These are phyloP conservation scores for Penicillium chermesinum DNA, from an alignment of 495 filamentous ascomycete species.

Conservation along the genomic window DNA sequence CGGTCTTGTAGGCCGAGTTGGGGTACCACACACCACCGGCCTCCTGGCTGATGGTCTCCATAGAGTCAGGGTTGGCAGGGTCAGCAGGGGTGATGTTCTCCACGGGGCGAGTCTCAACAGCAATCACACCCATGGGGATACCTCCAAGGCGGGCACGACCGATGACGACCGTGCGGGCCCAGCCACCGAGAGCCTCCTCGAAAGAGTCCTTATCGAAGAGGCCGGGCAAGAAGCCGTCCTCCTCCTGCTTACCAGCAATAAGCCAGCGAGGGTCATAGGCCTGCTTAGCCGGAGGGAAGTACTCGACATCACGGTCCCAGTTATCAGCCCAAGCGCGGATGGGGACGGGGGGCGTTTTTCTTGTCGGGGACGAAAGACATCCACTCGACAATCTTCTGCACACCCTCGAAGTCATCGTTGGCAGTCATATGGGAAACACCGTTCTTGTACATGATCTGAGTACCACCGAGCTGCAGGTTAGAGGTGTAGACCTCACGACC, in stretches of 20 bases:
- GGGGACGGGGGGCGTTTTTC: slow-evolving; percentile 81
- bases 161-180: slow-evolving; percentile 94
- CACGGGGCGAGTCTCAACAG: slow-evolving; percentile 88
- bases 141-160: slow-evolving; percentile 95
- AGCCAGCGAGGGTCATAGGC: slow-evolving; percentile 92
- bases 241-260: slow-evolving; percentile 84
- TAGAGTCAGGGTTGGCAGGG: slow-evolving; percentile 96
- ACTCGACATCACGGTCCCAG: slow-evolving; percentile 90
- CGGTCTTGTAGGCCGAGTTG: slow-evolving; percentile 99
- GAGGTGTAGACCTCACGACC: slow-evolving; percentile 98
- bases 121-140: slow-evolving; percentile 98
- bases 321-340: slow-evolving; percentile 77
- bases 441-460: slow-evolving; percentile 99
- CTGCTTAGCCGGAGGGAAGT: slow-evolving; percentile 79
- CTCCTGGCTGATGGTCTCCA: slow-evolving; percentile 86
- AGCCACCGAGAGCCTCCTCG: slow-evolving; percentile 92
- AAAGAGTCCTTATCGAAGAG: slow-evolving; percentile 96
- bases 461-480: slow-evolving; percentile 97
- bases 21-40: slow-evolving; percentile 99
- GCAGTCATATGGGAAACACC: slow-evolving; percentile 99
- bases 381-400: slow-evolving; percentile 97
- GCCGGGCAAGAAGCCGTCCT: slow-evolving; percentile 81
- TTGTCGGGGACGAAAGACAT: slow-evolving; percentile 94
- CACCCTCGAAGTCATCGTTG: slow-evolving; percentile 94
- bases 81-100: slow-evolving; percentile 98